phyloP scores from a whole-genome alignment of 1,284 basidiomycete species.

The Marasmius oreades region DNA sequence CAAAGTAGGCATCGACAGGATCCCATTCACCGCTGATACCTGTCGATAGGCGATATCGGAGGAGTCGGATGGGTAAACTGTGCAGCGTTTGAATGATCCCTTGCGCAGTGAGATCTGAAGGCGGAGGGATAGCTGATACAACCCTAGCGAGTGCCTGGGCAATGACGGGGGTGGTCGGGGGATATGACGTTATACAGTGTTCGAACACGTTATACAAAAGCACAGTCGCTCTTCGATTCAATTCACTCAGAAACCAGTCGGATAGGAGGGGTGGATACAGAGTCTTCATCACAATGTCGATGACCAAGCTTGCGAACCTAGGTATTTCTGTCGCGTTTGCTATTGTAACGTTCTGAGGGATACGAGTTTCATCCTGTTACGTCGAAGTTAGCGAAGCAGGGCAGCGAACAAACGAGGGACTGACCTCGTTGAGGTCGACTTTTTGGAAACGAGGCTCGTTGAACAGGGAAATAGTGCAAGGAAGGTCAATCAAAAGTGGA shows the following conservation, averaged over 20 bases:
- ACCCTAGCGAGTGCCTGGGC: slow-evolving; percentile 37
- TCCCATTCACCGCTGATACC: slow-evolving; percentile 21
- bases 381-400: neutral
- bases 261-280: slow-evolving; percentile 38
- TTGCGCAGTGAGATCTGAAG: neutral
- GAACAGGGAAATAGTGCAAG: slow-evolving; percentile 29
- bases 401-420: neutral
- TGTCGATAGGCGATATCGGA: slow-evolving; percentile 28
- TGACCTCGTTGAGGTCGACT: neutral
- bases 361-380: slow-evolving; percentile 20
- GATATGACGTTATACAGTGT: slow-evolving; percentile 40
- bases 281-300: slow-evolving; percentile 40
- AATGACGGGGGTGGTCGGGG: slow-evolving; percentile 31
- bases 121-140: slow-evolving; percentile 21
- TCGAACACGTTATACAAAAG: slow-evolving; percentile 41
- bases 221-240: slow-evolving; percentile 37
- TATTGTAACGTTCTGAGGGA: slow-evolving; percentile 32
- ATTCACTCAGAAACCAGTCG: slow-evolving; percentile 46
- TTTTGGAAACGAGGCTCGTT: slow-evolving; percentile 18
- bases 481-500: slow-evolving; percentile 28
- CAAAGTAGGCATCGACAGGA: slow-evolving; percentile 20
- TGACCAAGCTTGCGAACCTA: slow-evolving; percentile 41
- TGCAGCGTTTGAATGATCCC: slow-evolving; percentile 3
- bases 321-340: slow-evolving; percentile 36
- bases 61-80: slow-evolving; percentile 26